Evolutionary conservation across 2,329 filamentous ascomycete genomes (phyloP).

Genomic region (Didymella keratinophila): DNA sequence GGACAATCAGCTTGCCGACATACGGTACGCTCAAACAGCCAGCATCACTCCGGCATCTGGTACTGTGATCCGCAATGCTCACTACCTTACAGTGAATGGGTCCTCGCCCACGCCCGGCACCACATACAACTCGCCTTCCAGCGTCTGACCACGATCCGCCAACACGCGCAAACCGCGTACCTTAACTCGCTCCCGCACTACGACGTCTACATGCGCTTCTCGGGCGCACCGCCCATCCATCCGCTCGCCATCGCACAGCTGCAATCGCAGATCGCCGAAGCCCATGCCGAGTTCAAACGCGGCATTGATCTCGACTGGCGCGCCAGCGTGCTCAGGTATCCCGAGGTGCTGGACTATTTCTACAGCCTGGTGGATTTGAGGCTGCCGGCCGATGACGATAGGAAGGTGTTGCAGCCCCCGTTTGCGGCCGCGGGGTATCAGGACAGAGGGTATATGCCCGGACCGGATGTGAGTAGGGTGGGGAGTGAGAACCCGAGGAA

Average conservation of each 20-base stretch:
- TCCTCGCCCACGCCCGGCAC: conserved; percentile 55
- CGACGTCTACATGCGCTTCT: conserved; percentile 56
- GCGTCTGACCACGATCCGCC: conserved; percentile 50
- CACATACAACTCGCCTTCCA: conserved; percentile 56
- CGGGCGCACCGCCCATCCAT: conserved; percentile 55
- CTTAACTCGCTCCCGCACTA: conserved; percentile 57
- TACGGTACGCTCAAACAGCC: conserved; percentile 36
- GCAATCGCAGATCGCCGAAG: conserved; percentile 65
- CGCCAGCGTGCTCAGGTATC: conserved; percentile 76
- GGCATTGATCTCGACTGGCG: conserved; percentile 84
- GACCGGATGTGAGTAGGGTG: conserved; percentile 30
- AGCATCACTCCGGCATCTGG: not conserved
- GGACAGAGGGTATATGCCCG: conserved; percentile 43
- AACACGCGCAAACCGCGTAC: conserved; percentile 53
- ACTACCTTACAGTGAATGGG: conserved; percentile 54
- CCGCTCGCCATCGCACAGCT: conserved; percentile 52
- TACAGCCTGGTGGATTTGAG: conserved; percentile 73
- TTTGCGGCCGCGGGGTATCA: conserved; percentile 50
- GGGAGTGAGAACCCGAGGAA: conserved; percentile 46
- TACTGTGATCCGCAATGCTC: conserved; percentile 18
- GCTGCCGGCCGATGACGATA: conserved; percentile 64
- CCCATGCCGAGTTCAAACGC: conserved; percentile 71
- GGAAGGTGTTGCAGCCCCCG: conserved; percentile 50
- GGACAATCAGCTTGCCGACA: conserved; percentile 46
- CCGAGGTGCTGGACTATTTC: conserved; percentile 81